These are phyloP conservation scores for Galerina sulciceps DNA, from an alignment of 768 basidiomycete species.

Conservation along the genomic window DNA sequence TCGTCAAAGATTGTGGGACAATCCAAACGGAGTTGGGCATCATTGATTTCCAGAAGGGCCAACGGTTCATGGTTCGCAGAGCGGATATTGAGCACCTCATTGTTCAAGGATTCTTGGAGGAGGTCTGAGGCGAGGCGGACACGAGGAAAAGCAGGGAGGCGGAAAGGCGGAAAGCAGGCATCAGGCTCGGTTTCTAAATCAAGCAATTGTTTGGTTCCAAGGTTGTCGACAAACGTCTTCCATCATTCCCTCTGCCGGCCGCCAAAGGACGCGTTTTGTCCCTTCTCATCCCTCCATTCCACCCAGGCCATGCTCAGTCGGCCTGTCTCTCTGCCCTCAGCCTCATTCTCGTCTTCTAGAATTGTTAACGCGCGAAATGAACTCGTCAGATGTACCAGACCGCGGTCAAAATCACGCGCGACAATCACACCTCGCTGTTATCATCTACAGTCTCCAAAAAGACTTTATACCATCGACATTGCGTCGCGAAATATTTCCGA, in stretches of 20 bases:
- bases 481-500: slow-evolving; percentile 24
- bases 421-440: slow-evolving; percentile 6
- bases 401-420: background rate
- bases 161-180: no score
- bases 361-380: background rate
- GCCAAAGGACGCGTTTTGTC: slow-evolving; percentile 8
- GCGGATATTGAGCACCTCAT: slow-evolving; percentile 94
- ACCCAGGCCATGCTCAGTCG: slow-evolving; percentile 26
- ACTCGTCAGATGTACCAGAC: background rate
- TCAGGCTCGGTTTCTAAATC: background rate
- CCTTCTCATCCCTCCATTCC: slow-evolving; percentile 1
- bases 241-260: slow-evolving; percentile 12
- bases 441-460: background rate
- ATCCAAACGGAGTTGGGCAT: slow-evolving; percentile 92
- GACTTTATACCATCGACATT: background rate
- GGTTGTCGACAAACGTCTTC: slow-evolving; percentile 23
- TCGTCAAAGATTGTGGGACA: slow-evolving; percentile 87
- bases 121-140: slow-evolving; percentile 50
- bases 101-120: slow-evolving; percentile 90
- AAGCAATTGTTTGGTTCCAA: slow-evolving; percentile 18
- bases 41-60: slow-evolving; percentile 89
- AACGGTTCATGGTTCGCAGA: slow-evolving; percentile 86
- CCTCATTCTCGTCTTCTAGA: background rate
- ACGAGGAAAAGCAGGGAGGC: no score
- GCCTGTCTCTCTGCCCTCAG: slow-evolving; percentile 14